Base-by-base conservation (phyloP, 441 rosid genomes). In the Lepidium campestre region DNA sequence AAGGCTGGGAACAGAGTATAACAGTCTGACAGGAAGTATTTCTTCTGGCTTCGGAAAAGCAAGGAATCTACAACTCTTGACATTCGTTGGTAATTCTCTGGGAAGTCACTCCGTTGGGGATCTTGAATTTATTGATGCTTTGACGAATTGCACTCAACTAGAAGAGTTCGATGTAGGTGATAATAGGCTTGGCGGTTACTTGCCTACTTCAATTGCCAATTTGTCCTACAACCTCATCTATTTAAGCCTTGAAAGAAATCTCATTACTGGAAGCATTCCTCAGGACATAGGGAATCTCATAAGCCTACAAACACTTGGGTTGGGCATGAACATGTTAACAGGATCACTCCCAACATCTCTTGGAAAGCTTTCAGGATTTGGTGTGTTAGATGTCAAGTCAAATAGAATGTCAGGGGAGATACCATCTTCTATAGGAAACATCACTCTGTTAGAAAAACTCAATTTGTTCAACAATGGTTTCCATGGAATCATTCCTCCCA, bases 261-360 rank as follows among this genome's bases (percentile, higher is more conserved):
- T 5, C 41, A 61, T 61, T 2, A 0, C 44, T 9, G 66, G 66
- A n/a, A 32, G 8, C 55, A 62, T 62, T 46, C 55, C 66, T 6
- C 44, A 1, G 32, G 66, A 34, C 20, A 45, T 61, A 45, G 32
- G 66, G 31, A 61, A 61, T 19, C 55, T 61, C 32, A 31, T 45
- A 13, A 34, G 3, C 17, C 66, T 62, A 34, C 56, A 34, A 46
- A 0, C 3, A 32, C 7, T 62, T 20, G 2, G 2, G 15, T 6
- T 46, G 12, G 0, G 10, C 0, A 1, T 1, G 1, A 58, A 46
- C 22, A 0, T 5, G 11, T 20, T 62, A 0, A 62, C 56, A 0
- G 67, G 67, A 13, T 19, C 44, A 46, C 32, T 62, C 34, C 55
- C 56, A 62, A 9, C 10, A 4, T 62, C 67, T 46, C 11, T 62